Conservation (phyloP, 1,284 basidiomycete genomes). For the Cryptococcus jaspeensis region DNA sequence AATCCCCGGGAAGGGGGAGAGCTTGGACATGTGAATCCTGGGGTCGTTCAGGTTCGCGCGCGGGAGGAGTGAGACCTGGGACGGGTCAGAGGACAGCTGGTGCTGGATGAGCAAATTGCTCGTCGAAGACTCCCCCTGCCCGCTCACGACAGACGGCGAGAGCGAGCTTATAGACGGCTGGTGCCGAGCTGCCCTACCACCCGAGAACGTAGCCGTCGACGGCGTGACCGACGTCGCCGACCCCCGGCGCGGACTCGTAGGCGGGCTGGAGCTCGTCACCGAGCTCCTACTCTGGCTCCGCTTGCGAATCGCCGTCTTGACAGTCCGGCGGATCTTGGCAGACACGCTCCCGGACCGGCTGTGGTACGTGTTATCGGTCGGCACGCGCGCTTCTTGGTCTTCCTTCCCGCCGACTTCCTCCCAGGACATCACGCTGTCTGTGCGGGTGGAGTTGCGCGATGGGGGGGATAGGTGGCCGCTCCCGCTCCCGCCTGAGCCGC, state of each 20-base stretch:
- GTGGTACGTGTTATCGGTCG: conserved; percentile 29
- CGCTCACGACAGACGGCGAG: conserved; percentile 14
- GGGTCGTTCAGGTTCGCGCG: conserved; percentile 56
- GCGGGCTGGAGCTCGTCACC: conserved; percentile 27
- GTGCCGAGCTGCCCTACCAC: conserved; percentile 15
- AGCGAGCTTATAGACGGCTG: conserved; percentile 37
- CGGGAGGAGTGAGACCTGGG: conserved; percentile 60
- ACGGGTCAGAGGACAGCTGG: conserved; percentile 32
- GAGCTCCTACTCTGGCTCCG: conserved; percentile 27
- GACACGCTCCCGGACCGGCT: conserved; percentile 42
- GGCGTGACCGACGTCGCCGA: conserved; percentile 29
- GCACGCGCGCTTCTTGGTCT: conserved; percentile 25
- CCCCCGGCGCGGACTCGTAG: conserved; percentile 18
- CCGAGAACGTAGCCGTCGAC: conserved; percentile 7
- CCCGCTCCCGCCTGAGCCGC: not conserved
- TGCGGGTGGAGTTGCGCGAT: conserved; percentile 14
- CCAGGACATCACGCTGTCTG: conserved; percentile 42
- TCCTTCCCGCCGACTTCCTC: conserved; percentile 36
- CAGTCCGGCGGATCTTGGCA: conserved; percentile 35
- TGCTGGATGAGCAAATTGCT: conserved; percentile 40
- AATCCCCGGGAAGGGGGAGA: conserved; percentile 86
- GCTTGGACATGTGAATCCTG: conserved; percentile 64
- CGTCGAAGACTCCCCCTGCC: conserved; percentile 23
- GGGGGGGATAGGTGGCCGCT: conserved; percentile 3
- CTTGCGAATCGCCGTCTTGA: conserved; percentile 35